Base-by-base conservation (phyloP, 2,329 filamentous ascomycete species). In the Verticillium nonalfalfae region DNA sequence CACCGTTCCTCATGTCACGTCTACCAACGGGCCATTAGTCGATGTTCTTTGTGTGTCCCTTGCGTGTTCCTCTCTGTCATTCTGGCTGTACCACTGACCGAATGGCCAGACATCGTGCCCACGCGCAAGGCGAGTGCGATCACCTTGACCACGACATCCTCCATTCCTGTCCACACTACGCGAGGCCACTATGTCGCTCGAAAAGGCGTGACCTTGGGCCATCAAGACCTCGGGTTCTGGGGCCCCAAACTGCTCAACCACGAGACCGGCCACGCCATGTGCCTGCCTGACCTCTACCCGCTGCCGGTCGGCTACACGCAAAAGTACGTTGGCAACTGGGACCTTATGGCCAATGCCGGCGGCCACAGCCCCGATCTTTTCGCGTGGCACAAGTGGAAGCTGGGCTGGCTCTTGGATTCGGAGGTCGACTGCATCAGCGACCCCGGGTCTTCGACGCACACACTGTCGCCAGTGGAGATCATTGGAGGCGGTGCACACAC, bases 381-480 rank as follows among this genome's bases (percentile, higher is more conserved):
- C 38, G 71, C 71, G 2, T 76, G 74, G 74, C 69, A 76, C 60
- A 75, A 76, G 66, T 76, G 74, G 74, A 66, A 72, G 36, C 64
- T 76, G 31, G 74, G 74, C 18, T 76, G 75, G 75, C 61, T 76
- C 5, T 58, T 61, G 1, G 74, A 76, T 31, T 61, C 66, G 1
- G 67, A 72, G 35, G 26, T 76, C 18, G 71, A 72, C n/a, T 76
- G 74, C 57, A 61, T 75, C 18, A 57, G 64, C 2, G 58, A 59
- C 1, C 26, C 57, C 2, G 70, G 68, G 2, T 69, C 65, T 2
- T 75, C 61, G 3, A 66, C 66, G 10, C 73, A 76, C 56, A 67
- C 58, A 0, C 67, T 68, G 1, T 62, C 66, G 9, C 66, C 70
- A 4, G 31, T 72, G 2, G 69, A 69, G 60, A 60, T 57, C 1